These are phyloP conservation scores for Stemphylium lycopersici DNA, from an alignment of 2,329 filamentous ascomycete species.

Conservation along the genomic window DNA sequence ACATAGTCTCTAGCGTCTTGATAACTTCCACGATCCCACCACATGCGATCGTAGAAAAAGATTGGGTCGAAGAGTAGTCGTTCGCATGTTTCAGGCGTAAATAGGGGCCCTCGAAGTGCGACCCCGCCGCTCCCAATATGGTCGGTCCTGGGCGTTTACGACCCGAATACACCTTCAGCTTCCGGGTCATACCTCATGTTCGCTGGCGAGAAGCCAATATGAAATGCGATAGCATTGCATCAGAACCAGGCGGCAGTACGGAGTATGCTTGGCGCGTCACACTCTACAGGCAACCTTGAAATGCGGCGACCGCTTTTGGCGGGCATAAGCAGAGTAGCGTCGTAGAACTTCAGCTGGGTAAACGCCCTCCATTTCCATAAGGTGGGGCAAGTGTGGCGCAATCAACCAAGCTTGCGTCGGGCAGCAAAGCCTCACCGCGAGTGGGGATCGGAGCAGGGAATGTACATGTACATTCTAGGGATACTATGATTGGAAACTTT, in stretches of 20 bases:
- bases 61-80: no score
- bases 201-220: neutral
- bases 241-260: neutral
- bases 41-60: no score
- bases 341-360: neutral
- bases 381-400: slow-evolving; percentile 20
- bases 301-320: neutral
- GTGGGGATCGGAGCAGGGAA: neutral
- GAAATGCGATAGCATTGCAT: neutral
- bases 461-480: neutral
- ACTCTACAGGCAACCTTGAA: neutral
- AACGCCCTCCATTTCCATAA: neutral
- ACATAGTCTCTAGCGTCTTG: no score
- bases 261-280: neutral
- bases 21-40: no score
- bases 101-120: no score
- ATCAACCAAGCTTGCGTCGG: slow-evolving; percentile 2
- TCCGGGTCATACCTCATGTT: neutral
- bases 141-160: neutral
- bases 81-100: no score
- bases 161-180: no score
- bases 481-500: neutral
- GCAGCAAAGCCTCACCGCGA: slow-evolving; percentile 10
- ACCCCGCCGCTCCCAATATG: neutral
- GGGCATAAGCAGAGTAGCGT: neutral